Base-by-base conservation (phyloP, 2,329 filamentous ascomycete species). In the Colletotrichum simmondsii region DNA sequence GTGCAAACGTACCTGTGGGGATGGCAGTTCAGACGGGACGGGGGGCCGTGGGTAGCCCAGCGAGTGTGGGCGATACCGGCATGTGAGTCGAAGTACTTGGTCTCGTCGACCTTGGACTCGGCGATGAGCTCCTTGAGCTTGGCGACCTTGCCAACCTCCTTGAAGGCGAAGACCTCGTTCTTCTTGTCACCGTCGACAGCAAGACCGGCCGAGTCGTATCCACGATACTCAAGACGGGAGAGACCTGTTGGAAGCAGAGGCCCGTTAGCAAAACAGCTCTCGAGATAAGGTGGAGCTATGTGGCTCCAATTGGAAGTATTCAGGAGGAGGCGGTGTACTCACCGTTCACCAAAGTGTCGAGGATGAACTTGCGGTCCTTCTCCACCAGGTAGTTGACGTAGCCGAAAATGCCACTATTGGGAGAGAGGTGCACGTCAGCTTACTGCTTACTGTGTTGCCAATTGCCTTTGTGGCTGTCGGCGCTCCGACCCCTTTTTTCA, bases 371-470 rank as follows among this genome's bases (percentile, higher is more conserved):
- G 84, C 97, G 92, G 88, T 98, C 96, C 91, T 97, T 98, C 90
- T 98, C 97, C 83, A 98, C 95, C 84, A 98, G 89, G 87, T 98
- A 98, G 89, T 98, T 98, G 88, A 98, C 94, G 90, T 98, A 98
- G 80, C 96, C 96, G 88, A 98, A 97, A 86, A 97, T 97, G 85
- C 94, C 94, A 92, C 94, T 96, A 76, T 74, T 72, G 37, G 73
- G 71, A 75, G 63, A 74, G 69, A 53, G 58, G 74, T 32, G 58
- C 14, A 24, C 57, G 71, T 73, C 68, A 73, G 71, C 68, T 68
- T 56, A 75, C 58, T 61, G 75, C 83, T 73, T 72, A 72, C 46
- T 69, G 30, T 14, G 22, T 19, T 65, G 49, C 59, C 60, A 68
- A 57, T 64, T 70, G 66, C 60, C 30, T 61, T 30, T 30, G 52